phyloP scores from a whole-genome alignment of 768 basidiomycete genomes.

The Hypholoma fasciculare region DNA sequence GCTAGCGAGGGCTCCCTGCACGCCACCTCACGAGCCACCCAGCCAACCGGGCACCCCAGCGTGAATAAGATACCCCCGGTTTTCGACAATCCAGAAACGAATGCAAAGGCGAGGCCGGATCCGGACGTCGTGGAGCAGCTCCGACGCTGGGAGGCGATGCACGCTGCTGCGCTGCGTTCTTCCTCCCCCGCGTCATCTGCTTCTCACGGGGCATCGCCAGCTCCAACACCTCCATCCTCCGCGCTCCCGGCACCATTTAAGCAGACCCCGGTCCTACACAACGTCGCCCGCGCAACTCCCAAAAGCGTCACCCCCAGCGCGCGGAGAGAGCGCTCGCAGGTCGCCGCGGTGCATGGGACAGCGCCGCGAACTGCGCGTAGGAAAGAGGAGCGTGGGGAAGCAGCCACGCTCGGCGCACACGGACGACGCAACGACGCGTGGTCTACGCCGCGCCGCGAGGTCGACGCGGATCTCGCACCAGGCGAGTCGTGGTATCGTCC shows the following conservation, averaged over 20 bases:
- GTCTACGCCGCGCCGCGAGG: neutral
- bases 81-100: neutral
- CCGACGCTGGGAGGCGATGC: neutral
- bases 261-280: neutral
- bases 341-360: too few species aligned
- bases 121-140: neutral
- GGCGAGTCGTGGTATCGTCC: neutral
- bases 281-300: too few species aligned
- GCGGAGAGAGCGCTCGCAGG: too few species aligned
- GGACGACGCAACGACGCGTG: neutral
- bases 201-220: too few species aligned
- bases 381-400: neutral
- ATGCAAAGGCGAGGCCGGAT: neutral
- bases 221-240: too few species aligned
- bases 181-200: neutral
- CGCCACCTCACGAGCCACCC: neutral
- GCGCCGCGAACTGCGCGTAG: neutral
- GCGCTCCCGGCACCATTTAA: neutral
- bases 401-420: neutral
- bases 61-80: neutral
- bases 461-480: neutral
- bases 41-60: neutral
- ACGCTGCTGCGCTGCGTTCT: neutral
- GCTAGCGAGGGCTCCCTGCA: neutral
- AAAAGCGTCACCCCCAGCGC: too few species aligned